Percentiles rank a stretch among this genome's conserved stretches.
phyloP scores from a whole-genome alignment of 495 filamentous ascomycete species.

The Penicillium nucicola region DNA sequence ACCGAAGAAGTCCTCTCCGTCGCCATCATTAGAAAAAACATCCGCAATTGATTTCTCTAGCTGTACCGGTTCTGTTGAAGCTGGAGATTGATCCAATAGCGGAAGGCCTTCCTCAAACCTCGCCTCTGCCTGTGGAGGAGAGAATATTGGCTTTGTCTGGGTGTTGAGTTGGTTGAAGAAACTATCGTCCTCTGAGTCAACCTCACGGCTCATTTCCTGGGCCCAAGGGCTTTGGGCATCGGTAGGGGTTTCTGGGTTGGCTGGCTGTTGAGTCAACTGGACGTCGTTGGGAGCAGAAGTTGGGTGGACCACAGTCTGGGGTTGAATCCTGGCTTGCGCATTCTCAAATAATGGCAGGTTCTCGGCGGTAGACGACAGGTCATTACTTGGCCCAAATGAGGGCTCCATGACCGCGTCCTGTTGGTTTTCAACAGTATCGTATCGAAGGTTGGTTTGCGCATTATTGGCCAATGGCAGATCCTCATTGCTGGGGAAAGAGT shows the following conservation, averaged over 20 bases:
- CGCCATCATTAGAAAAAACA: constrained; percentile 33
- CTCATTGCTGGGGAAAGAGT: background rate
- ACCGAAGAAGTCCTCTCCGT: constrained; percentile 23
- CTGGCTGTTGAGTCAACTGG: background rate
- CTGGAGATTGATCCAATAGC: constrained; percentile 32
- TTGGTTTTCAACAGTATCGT: background rate
- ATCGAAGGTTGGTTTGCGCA: background rate
- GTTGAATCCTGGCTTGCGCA: background rate
- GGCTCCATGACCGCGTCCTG: background rate
- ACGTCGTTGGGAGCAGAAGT: background rate
- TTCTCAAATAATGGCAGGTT: background rate
- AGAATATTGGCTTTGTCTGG: constrained; percentile 46
- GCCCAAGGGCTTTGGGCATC: constrained; percentile 29
- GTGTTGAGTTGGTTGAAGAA: constrained; percentile 50
- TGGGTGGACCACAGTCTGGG: background rate
- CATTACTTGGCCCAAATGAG: background rate
- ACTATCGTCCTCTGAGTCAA: constrained; percentile 42
- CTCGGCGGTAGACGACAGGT: background rate
- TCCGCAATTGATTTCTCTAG: constrained; percentile 19
- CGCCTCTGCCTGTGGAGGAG: constrained; percentile 42
- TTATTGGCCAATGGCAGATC: background rate
- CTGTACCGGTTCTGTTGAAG: constrained; percentile 15
- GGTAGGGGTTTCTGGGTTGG: constrained; percentile 12
- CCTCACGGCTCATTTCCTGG: constrained; percentile 23
- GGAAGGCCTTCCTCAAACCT: constrained; percentile 49